phyloP scores from a whole-genome alignment of 106 monocot species.

The Dendrobium huoshanense region DNA sequence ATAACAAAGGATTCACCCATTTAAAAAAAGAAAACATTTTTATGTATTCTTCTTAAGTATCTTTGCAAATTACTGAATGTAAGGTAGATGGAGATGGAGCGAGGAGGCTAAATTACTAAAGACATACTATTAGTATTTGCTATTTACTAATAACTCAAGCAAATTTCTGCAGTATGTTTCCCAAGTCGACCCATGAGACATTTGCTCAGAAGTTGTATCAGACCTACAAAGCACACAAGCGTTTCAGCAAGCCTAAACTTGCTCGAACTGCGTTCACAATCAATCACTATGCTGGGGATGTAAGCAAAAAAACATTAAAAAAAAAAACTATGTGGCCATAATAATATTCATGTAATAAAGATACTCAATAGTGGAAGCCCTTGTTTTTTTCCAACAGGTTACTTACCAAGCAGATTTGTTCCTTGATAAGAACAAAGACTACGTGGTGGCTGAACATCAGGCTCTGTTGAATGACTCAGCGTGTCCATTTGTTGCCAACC shows the following conservation, averaged over 20 bases:
- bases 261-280: conserved; percentile 89
- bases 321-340: not conserved
- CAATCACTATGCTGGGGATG: conserved; percentile 98
- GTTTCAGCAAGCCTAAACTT: conserved; percentile 96
- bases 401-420: conserved; percentile 88
- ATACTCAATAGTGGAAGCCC: conserved; percentile 1
- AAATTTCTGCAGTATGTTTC: conserved; percentile 81
- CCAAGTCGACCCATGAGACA: conserved; percentile 97
- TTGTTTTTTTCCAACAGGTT: conserved; percentile 45
- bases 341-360: not conserved
- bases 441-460: conserved; percentile 96
- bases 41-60: not conserved
- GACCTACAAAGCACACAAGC: conserved; percentile 87
- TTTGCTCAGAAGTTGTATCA: conserved; percentile 96
- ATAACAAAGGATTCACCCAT: not conserved
- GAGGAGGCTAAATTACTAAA: not conserved
- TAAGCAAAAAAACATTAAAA: conserved; percentile 18
- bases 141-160: not conserved
- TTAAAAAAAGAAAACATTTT: not conserved
- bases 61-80: not conserved
- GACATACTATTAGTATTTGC: not conserved
- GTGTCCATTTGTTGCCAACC: conserved; percentile 75
- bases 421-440: conserved; percentile 98
- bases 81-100: not conserved
- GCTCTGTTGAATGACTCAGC: conserved; percentile 64